Evolutionary conservation across 768 basidiomycete species (phyloP).

Genomic region (Cystofilobasidium macerans): DNA sequence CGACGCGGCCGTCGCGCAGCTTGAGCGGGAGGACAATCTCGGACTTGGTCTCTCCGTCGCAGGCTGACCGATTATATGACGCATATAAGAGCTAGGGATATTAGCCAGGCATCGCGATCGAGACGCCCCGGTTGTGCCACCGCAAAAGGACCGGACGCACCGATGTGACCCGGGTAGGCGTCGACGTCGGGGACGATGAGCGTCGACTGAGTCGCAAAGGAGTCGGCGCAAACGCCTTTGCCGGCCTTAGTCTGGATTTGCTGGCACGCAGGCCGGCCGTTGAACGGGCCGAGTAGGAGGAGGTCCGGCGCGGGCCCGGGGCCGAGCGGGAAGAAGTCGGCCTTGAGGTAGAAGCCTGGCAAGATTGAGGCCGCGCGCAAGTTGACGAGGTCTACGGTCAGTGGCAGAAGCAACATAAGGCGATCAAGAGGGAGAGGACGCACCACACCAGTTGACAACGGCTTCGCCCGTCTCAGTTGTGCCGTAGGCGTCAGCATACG

Average conservation of each 20-base stretch:
- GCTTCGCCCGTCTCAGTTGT: slow-evolving; percentile 41
- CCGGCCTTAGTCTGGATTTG: slow-evolving; percentile 46
- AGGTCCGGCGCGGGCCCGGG: slow-evolving; percentile 26
- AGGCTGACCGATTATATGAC: slow-evolving; percentile 41
- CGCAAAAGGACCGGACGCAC: slow-evolving; percentile 24
- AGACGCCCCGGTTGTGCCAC: background rate
- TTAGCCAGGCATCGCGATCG: background rate
- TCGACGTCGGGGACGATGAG: slow-evolving; percentile 58
- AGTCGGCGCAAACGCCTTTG: slow-evolving; percentile 66
- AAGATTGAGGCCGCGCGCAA: background rate
- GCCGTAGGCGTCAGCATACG: slow-evolving; percentile 56
- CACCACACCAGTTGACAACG: slow-evolving; percentile 89
- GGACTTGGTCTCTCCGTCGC: slow-evolving; percentile 78
- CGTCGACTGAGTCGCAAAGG: slow-evolving; percentile 50
- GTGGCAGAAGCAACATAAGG: background rate
- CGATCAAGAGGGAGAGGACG: slow-evolving; percentile 34
- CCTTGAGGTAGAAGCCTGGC: slow-evolving; percentile 73
- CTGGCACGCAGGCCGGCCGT: slow-evolving; percentile 84
- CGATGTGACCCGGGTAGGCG: slow-evolving; percentile 79
- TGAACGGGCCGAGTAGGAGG: slow-evolving; percentile 71
- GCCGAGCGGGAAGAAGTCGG: slow-evolving; percentile 49
- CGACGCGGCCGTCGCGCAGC: background rate
- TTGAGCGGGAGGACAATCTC: slow-evolving; percentile 75
- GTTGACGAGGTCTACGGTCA: too few species aligned
- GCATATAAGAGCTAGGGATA: background rate